phyloP scores from a whole-genome alignment of 73 alveolate genomes.

The Paramecium octaurelia region DNA sequence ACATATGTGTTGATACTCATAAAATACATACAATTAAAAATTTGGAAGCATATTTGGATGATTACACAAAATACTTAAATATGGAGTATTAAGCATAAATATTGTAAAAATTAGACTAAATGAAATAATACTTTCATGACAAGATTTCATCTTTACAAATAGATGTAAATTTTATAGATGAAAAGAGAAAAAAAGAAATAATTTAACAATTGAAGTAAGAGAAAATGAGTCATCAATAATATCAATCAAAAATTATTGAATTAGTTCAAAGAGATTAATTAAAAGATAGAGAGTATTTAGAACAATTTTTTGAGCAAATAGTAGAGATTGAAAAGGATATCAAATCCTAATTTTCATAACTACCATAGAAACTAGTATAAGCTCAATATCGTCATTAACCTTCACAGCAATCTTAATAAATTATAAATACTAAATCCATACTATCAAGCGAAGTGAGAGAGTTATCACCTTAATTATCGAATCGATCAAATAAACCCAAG shows the following conservation, averaged over 20 bases:
- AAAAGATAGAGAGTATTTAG: constrained; percentile 4
- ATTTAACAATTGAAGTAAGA: background rate
- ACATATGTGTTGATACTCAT: background rate
- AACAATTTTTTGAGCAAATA: background rate
- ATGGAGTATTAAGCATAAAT: background rate
- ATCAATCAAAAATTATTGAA: background rate
- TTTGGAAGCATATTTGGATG: background rate
- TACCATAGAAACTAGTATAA: background rate
- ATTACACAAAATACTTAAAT: background rate
- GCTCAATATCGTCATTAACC: background rate
- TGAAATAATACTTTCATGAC: background rate
- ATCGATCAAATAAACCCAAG: constrained; percentile 2
- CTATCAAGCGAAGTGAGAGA: background rate
- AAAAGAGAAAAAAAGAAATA: background rate
- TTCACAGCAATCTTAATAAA: background rate
- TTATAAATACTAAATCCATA: background rate
- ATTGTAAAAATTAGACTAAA: background rate
- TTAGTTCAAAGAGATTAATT: constrained; percentile 24
- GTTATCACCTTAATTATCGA: background rate
- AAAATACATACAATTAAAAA: background rate
- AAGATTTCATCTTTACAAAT: background rate
- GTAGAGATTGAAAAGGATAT: background rate
- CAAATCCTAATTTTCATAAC: background rate
- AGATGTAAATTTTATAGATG: background rate
- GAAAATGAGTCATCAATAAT: background rate